Base-by-base conservation (phyloP, 139 green algal genomes). In the Cymbomonas tetramitiformis region DNA sequence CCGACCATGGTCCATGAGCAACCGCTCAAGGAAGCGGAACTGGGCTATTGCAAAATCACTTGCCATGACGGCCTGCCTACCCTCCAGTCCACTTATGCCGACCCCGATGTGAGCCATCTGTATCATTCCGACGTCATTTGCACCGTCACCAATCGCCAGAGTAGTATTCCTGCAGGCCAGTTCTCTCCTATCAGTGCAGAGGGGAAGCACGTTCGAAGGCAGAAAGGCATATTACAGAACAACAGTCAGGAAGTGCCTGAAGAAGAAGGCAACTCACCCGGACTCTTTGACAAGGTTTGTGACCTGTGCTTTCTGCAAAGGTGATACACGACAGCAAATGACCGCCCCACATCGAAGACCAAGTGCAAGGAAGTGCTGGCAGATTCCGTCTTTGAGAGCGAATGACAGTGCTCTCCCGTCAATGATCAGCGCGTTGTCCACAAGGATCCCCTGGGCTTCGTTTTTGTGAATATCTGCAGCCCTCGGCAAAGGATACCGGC, bases 101-200 rank as follows among this genome's bases (percentile, higher is more conserved):
- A 93, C 79, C 0, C 90, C 90, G 12, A 98, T 90, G 70, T 98
- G 82, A 3, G 90, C 90, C 2, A 88, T 83, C 65, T 90, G 79
- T 59, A 95, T 94, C 91, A 98, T 98, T 57, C 84, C 84, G 40
- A 98, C 91, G 65, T 98, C 91, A 51, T 98, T 98, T 41, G 91
- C 91, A 32, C 90, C 90, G 65, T 98, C 90, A 1, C 90, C 90
- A n/a, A 98, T 95, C 55, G 78, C 82, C 30, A 98, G 79, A 63
- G 93, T 97, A 5, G 86, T 80, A 1, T 68, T 51, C 18, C 61
- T n/a, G n/a, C n/a, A n/a, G n/a, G n/a, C n/a, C n/a, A n/a, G n/a
- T n/a, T n/a, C n/a, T n/a, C n/a, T n/a, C n/a, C n/a, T n/a, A n/a
- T n/a, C n/a, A n/a, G n/a, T n/a, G n/a, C n/a, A n/a, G n/a, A n/a